These are phyloP conservation scores for Phytophthora pseudosyringae DNA, from an alignment of 352 stramenopile genomes.

Conservation along the genomic window DNA sequence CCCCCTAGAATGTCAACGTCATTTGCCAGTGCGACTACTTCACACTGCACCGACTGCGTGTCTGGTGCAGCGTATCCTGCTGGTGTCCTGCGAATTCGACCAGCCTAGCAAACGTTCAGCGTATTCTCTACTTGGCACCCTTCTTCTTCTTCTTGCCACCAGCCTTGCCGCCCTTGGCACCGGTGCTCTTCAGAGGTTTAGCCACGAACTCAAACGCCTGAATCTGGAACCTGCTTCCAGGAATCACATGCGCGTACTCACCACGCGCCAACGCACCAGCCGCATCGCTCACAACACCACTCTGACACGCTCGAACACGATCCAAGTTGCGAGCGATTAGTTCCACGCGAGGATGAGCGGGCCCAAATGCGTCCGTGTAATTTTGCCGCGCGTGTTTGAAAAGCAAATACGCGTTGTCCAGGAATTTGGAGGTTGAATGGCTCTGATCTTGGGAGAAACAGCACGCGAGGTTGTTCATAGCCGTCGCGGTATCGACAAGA, in stretches of 20 bases:
- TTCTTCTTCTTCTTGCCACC: constrained; percentile 56
- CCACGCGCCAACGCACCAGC: constrained; percentile 48
- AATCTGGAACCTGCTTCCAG: constrained; percentile 70
- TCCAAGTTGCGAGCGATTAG: constrained; percentile 59
- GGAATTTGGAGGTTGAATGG: constrained; percentile 25
- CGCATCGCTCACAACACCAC: constrained; percentile 53
- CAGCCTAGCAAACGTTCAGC: too few species aligned
- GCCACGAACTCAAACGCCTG: constrained; percentile 52
- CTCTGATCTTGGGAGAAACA: constrained; percentile 65
- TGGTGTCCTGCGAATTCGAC: constrained; percentile 1
- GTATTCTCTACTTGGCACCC: constrained; percentile 21
- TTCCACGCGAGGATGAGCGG: constrained; percentile 50
- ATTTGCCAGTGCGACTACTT: too few species aligned
- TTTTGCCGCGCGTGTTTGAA: constrained; percentile 57
- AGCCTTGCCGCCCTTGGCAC: constrained; percentile 38
- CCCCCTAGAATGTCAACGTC: too few species aligned
- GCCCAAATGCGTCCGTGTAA: constrained; percentile 54
- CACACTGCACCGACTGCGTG: not conserved
- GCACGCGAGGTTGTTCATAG: constrained; percentile 81
- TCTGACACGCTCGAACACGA: constrained; percentile 45
- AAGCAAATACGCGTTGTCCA: constrained; percentile 67
- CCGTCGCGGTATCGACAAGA: constrained; percentile 66
- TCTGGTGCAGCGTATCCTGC: constrained; percentile 27
- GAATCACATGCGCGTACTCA: constrained; percentile 71
- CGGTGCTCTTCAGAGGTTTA: constrained; percentile 12